Evolutionary conservation across 768 basidiomycete species (phyloP).

Genomic region (Lactarius vividus): DNA sequence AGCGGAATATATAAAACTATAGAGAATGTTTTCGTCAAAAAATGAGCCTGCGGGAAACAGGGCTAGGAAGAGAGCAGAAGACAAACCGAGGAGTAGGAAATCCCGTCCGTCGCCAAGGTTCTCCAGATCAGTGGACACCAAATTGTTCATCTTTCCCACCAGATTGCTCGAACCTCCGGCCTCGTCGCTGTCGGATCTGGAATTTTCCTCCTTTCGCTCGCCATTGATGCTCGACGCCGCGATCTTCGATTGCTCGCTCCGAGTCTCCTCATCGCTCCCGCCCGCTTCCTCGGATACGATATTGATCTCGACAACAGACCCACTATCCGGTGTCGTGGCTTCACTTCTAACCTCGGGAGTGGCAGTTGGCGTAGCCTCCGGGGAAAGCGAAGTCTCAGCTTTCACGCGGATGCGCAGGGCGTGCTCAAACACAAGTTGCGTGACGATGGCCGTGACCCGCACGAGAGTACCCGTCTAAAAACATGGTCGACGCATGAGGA

Average conservation of each 20-base stretch:
- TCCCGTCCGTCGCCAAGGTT: constrained; percentile 34
- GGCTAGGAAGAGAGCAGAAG: not conserved
- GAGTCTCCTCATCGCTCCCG: constrained; percentile 23
- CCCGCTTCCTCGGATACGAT: constrained; percentile 3
- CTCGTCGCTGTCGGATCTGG: constrained; percentile 2
- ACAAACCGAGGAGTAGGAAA: constrained; percentile 27
- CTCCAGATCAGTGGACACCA: constrained; percentile 62
- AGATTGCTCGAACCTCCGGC: constrained; percentile 42
- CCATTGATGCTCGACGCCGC: constrained; percentile 25
- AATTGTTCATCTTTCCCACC: constrained; percentile 74
- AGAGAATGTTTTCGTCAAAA: not conserved
- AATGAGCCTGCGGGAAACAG: constrained; percentile 30
- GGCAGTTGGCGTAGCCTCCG: constrained; percentile 23
- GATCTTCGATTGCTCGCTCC: constrained; percentile 23
- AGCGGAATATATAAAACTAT: constrained; percentile 39
- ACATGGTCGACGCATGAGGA: not conserved
- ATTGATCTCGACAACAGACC: constrained; percentile 26
- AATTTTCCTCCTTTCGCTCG: constrained; percentile 13
- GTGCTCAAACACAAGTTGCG: constrained; percentile 56
- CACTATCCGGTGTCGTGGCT: constrained; percentile 29
- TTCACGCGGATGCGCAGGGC: constrained; percentile 54
- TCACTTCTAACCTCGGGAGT: constrained; percentile 30
- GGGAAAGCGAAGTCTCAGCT: constrained; percentile 35
- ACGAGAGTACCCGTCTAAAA: constrained; percentile 39
- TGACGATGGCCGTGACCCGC: constrained; percentile 46